Conservation (phyloP, 164 flowering plant species). For the Euptelea pleiosperma region DNA sequence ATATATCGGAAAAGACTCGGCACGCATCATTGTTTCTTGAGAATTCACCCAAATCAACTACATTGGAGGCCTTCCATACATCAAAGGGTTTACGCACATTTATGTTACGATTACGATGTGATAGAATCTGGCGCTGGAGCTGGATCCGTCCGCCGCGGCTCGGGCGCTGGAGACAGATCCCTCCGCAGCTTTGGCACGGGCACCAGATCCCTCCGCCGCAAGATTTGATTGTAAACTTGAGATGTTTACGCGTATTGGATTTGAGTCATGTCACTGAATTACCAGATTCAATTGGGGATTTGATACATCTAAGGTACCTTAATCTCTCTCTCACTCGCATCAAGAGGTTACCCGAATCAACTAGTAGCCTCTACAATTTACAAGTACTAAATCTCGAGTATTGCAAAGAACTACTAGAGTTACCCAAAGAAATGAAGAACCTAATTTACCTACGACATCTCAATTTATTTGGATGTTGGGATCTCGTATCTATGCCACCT, state of each 20-base stretch:
- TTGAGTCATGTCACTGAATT: background rate
- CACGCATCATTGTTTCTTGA: background rate
- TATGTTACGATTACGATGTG: too few species aligned
- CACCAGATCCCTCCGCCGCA: background rate
- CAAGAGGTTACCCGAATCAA: background rate
- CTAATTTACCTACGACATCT: background rate
- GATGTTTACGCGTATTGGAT: background rate
- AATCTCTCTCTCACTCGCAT: conserved; percentile 3
- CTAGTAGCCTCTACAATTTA: background rate
- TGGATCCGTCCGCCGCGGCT: too few species aligned
- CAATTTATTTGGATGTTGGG: background rate
- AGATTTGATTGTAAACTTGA: background rate
- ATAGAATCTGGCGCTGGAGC: too few species aligned
- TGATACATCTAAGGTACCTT: conserved; percentile 9
- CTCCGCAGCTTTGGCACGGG: too few species aligned
- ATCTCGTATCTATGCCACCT: background rate
- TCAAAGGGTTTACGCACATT: conserved; percentile 1
- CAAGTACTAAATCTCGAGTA: background rate
- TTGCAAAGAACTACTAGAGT: background rate
- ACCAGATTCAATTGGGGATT: background rate
- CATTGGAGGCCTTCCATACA: background rate
- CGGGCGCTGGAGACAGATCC: too few species aligned
- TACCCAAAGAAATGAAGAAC: background rate
- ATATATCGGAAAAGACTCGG: background rate
- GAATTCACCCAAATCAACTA: background rate